Percentiles rank a stretch among this genome's conserved stretches.
These are phyloP conservation scores for Beta corolliflora DNA, from an alignment of 179 eudicot genomes.

Conservation along the genomic window DNA sequence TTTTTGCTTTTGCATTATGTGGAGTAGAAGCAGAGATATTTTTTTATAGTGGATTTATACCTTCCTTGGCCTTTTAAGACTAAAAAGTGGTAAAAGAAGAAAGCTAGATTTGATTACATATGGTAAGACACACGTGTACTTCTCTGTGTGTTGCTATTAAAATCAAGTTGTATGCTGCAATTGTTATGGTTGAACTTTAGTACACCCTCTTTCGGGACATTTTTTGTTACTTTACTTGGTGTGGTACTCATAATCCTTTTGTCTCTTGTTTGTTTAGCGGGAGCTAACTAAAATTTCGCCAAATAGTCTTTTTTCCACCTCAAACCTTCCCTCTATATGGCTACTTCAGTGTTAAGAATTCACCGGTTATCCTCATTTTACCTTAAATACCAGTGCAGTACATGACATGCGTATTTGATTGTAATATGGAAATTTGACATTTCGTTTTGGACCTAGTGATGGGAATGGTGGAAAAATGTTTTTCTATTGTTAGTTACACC, in stretches of 20 bases:
- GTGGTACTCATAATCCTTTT: too few species aligned
- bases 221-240: background rate
- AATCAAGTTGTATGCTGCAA: constrained; percentile 3
- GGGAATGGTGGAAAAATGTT: too few species aligned
- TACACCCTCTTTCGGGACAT: background rate
- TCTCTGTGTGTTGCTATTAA: constrained; percentile 9
- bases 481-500: background rate
- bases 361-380: background rate
- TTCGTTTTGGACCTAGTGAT: background rate
- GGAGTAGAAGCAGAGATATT: constrained; percentile 12
- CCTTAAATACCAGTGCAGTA: background rate
- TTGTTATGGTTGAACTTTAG: constrained; percentile 2
- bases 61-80: constrained; percentile 21
- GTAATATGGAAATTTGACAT: background rate
- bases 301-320: too few species aligned
- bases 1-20: constrained; percentile 17
- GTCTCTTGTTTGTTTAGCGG: too few species aligned
- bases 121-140: constrained; percentile 32
- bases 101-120: constrained; percentile 28
- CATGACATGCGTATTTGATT: too few species aligned
- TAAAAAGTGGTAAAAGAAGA: constrained; percentile 12
- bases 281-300: too few species aligned
- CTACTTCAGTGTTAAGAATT: too few species aligned
- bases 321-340: too few species aligned
- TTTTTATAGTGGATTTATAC: constrained; percentile 18